Evolutionary conservation across 352 stramenopile genomes (phyloP), one percentile per base, ranked within the genome.

Genomic region (Pythium biforme): DNA sequence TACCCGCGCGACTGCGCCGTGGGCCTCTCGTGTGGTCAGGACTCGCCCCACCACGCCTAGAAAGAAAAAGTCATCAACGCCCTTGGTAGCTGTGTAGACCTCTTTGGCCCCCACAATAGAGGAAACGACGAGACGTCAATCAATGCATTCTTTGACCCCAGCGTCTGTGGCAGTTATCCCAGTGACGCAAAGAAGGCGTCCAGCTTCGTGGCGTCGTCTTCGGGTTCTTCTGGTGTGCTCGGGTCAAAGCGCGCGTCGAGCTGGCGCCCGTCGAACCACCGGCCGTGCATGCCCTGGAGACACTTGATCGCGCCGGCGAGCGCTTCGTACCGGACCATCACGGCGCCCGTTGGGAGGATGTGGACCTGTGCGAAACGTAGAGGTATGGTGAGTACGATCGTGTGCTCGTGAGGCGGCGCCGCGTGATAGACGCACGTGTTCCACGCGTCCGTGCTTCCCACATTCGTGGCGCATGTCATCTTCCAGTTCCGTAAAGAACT

Each of bases 131-230:
- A 43, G 37, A 43, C 37, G 17, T 43, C 37, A 20, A 43, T n/a
- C n/a, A 43, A 43, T 43, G 37, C 17, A 43, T 43, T 14, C 9
- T 43, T 43, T n/a, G 11, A n/a, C n/a, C 4, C 37, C 6, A 43
- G 15, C 12, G 8, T 20, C 19, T 7, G 17, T n/a, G n/a, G n/a
- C 22, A 17, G 1, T 55, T 25, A 62, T 27, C 31, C 55, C 17
- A 92, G 59, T 22, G 77, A 83, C 22, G 86, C 84, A n/a, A 95
- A 66, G 54, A 95, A 95, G 4, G 80, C 84, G 48, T 93, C 74
- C 9, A 95, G 64, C 51, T 90, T 91, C 10, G 81, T 80, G 43
- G 91, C 77, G 33, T 75, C 72, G 51, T 92, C 84, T 9, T 72
- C 76, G 0, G 83, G 75, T 25, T 86, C 75, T 40, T 90, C 77